Conservation (phyloP, 2,329 filamentous ascomycete species). For the Diaporthe sp. region DNA sequence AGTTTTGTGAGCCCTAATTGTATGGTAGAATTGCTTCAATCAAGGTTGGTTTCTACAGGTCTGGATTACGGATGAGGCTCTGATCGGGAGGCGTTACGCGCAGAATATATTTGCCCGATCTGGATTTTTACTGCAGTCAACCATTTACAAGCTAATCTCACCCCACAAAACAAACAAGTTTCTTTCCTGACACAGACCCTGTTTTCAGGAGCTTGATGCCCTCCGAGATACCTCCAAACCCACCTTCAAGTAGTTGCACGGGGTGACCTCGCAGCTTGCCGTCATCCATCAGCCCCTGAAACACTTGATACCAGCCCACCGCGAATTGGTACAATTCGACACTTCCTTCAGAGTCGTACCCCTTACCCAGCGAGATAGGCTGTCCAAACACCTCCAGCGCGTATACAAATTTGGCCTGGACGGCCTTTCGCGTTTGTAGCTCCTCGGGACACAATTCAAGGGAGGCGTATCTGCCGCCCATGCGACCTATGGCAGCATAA, state of each 20-base stretch:
- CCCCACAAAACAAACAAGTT: not conserved
- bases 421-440: conserved; percentile 6
- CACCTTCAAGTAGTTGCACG: not conserved
- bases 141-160: not conserved
- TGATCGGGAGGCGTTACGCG: too few relatives aligned
- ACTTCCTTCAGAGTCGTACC: not conserved
- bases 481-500: not conserved
- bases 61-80: too few relatives aligned
- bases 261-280: not conserved
- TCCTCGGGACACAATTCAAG: not conserved
- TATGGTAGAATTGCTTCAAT: too few relatives aligned
- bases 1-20: too few relatives aligned
- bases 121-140: not conserved
- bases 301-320: not conserved
- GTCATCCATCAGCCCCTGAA: not conserved
- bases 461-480: not conserved
- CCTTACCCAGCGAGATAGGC: not conserved
- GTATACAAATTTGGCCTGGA: not conserved
- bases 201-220: not conserved
- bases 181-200: not conserved
- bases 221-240: not conserved
- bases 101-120: too few relatives aligned
- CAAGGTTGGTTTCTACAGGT: too few relatives aligned
- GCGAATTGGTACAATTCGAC: not conserved
- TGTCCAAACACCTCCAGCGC: not conserved